Percentiles rank a stretch among this genome's conserved stretches.
phyloP scores from a whole-genome alignment of 2,329 filamentous ascomycete species.

The Peltaster fructicola region DNA sequence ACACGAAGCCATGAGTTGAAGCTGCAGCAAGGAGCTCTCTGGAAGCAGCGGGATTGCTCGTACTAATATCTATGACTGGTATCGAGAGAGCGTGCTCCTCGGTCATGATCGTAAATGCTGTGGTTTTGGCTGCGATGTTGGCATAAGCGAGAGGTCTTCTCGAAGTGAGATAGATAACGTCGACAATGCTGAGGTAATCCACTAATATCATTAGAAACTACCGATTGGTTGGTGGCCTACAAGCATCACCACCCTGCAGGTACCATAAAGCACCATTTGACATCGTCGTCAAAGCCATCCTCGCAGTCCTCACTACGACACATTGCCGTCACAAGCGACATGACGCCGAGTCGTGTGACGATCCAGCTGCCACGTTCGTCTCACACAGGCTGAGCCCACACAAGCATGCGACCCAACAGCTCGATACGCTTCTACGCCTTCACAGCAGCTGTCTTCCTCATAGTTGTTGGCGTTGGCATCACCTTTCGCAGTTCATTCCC shows the following conservation, averaged over 20 bases:
- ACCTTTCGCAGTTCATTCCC: too few relatives aligned
- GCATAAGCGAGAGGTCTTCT: neutral
- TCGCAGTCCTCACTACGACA: too few relatives aligned
- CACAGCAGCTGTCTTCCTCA: too few relatives aligned
- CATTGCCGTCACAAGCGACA: too few relatives aligned
- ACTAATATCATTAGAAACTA: neutral
- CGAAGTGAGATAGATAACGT: neutral
- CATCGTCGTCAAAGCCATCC: too few relatives aligned
- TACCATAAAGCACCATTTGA: constrained; percentile 1
- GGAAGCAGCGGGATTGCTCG: constrained; percentile 40
- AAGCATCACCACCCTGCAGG: neutral
- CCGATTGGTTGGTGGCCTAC: neutral
- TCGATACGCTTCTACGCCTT: neutral
- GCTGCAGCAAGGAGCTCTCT: constrained; percentile 61
- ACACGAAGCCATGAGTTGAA: constrained; percentile 72
- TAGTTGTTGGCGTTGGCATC: too few relatives aligned
- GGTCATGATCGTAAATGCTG: neutral
- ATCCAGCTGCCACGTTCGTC: neutral
- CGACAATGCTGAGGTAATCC: neutral
- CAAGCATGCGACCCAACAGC: neutral
- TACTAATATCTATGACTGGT: constrained; percentile 67
- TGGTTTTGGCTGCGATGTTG: neutral
- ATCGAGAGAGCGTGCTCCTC: neutral
- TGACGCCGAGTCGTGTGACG: too few relatives aligned
- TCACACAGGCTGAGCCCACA: neutral